A percentile compares a stretch with the other conserved stretches of the same genome.
phyloP scores from a whole-genome alignment of 805 yeast genomes.

The Dipodascopsis uninucleata region DNA sequence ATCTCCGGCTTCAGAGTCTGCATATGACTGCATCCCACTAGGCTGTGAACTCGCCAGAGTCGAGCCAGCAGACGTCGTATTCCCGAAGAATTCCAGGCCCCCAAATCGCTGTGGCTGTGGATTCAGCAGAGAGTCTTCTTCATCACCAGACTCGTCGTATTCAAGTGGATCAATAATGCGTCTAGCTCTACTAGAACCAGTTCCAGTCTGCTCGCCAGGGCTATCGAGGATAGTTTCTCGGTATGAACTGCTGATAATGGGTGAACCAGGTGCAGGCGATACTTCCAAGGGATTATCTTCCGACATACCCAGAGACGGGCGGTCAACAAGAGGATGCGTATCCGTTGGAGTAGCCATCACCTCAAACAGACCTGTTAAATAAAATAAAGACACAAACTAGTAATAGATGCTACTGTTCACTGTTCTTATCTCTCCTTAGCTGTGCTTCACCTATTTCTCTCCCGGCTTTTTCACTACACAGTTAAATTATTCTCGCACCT shows the following conservation, averaged over 20 bases:
- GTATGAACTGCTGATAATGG: slow-evolving; percentile 19
- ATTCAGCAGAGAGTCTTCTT: slow-evolving; percentile 13
- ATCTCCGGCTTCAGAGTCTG: not conserved
- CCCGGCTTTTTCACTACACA: too few relatives aligned
- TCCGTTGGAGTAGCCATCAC: too few relatives aligned
- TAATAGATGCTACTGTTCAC: too few relatives aligned
- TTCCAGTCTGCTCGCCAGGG: not conserved
- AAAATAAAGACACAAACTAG: too few relatives aligned
- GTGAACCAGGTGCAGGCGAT: slow-evolving; percentile 18
- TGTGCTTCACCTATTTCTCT: too few relatives aligned
- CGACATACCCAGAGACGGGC: too few relatives aligned
- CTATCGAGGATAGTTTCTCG: slow-evolving; percentile 6
- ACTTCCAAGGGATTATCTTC: slow-evolving; percentile 1
- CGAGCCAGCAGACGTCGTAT: not conserved
- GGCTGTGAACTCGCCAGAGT: not conserved
- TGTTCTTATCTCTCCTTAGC: too few relatives aligned
- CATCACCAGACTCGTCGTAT: slow-evolving; percentile 23
- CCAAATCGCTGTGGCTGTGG: slow-evolving; percentile 16
- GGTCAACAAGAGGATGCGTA: too few relatives aligned
- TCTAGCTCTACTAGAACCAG: slow-evolving; percentile 1
- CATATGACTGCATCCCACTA: not conserved
- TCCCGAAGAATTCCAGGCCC: slow-evolving; percentile 13
- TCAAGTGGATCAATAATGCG: slow-evolving; percentile 20
- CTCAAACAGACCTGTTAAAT: too few relatives aligned
- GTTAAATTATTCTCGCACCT: too few relatives aligned